phyloP scores from a whole-genome alignment of 2,329 filamentous ascomycete species.

The Knufia petricola region DNA sequence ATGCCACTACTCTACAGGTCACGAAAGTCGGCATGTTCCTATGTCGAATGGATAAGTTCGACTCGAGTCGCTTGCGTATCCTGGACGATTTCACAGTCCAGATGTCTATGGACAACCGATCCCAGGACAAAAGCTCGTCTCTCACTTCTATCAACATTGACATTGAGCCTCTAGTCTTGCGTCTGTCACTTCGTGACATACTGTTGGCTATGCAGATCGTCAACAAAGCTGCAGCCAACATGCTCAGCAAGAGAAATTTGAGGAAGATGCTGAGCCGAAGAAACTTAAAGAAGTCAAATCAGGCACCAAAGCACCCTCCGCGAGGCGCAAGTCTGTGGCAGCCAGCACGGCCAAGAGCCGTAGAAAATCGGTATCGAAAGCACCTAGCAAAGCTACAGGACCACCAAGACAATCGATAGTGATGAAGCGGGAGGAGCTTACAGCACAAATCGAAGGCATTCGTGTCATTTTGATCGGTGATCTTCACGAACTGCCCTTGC shows the following conservation, averaged over 20 bases:
- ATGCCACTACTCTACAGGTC: conserved; percentile 85
- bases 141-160: conserved; percentile 74
- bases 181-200: conserved; percentile 88
- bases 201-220: conserved; percentile 87
- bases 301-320: conserved; percentile 27
- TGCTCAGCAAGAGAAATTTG: conserved; percentile 34
- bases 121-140: conserved; percentile 49
- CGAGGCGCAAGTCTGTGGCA: conserved; percentile 41
- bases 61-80: conserved; percentile 79
- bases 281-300: conserved; percentile 38
- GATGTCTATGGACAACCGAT: conserved; percentile 69
- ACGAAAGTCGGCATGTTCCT: conserved; percentile 96
- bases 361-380: conserved; percentile 35
- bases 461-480: conserved; percentile 92
- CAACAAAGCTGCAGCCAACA: conserved; percentile 77
- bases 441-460: conserved; percentile 76
- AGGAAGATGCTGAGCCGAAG: conserved; percentile 45
- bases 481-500: conserved; percentile 83
- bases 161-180: conserved; percentile 80
- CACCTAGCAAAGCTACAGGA: conserved; percentile 31
- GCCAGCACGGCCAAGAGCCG: conserved; percentile 37
- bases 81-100: conserved; percentile 94
- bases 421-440: conserved; percentile 66
- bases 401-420: conserved; percentile 41
- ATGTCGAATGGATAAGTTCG: conserved; percentile 96